phyloP scores from a whole-genome alignment of 208 protist species.

The Vickermania ingenoplastis region DNA sequence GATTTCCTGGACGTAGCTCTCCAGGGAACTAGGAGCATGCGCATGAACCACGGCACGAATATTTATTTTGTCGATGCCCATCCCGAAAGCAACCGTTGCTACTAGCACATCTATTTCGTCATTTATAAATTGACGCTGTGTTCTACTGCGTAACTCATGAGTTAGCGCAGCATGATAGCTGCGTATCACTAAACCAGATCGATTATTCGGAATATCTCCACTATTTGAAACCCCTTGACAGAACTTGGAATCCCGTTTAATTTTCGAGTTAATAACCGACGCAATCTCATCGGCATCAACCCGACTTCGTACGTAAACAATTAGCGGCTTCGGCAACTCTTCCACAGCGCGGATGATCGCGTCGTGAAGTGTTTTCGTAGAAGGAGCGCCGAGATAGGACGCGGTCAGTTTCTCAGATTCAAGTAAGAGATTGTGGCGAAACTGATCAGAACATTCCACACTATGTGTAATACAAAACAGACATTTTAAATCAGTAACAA shows the following conservation, averaged over 20 bases:
- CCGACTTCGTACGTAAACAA: conserved; percentile 81
- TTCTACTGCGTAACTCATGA: conserved; percentile 23
- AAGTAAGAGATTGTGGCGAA: conserved; percentile 51
- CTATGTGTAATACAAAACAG: conserved; percentile 59
- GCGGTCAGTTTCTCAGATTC: conserved; percentile 33
- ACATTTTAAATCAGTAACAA: conserved; percentile 66
- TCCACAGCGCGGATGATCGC: conserved; percentile 47
- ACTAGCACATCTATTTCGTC: conserved; percentile 88
- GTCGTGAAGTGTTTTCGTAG: conserved; percentile 35
- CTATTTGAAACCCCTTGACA: not conserved
- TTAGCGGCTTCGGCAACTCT: conserved; percentile 72
- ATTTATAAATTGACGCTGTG: conserved; percentile 83
- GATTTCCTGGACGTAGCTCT: conserved; percentile 97
- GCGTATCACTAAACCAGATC: conserved; percentile 25
- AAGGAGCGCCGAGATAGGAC: conserved; percentile 15
- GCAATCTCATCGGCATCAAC: conserved; percentile 69
- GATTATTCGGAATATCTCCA: not conserved
- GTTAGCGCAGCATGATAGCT: conserved; percentile 77
- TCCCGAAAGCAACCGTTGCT: conserved; percentile 97
- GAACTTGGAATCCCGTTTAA: conserved; percentile 7
- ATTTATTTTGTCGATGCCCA: conserved; percentile 97
- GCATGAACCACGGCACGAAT: conserved; percentile 97
- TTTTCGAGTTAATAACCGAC: conserved; percentile 30
- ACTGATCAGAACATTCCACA: conserved; percentile 26
- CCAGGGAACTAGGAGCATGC: conserved; percentile 90